Evolutionary conservation across 345 rosid species (phyloP).

Genomic region (Passiflora organensis): DNA sequence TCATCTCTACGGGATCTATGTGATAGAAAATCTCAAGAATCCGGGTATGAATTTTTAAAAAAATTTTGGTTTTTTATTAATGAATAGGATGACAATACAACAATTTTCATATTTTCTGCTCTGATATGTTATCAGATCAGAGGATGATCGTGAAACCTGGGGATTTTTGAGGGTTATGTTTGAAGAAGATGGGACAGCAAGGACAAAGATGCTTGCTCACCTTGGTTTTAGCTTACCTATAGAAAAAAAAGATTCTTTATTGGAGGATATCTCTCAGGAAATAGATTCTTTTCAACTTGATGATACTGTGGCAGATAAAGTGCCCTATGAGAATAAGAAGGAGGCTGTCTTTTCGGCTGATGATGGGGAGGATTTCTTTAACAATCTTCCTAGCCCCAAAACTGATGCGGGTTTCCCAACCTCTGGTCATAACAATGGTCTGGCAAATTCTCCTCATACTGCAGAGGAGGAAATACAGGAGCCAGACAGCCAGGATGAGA

Average conservation of each 20-base stretch:
- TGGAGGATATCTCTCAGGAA: conserved; percentile 47
- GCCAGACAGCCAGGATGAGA: conserved; percentile 51
- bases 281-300: conserved; percentile 47
- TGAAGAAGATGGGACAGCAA: conserved; percentile 89
- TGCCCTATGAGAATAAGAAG: conserved; percentile 36
- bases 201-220: conserved; percentile 81
- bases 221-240: conserved; percentile 80
- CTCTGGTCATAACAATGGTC: conserved; percentile 42
- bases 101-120: conserved; percentile 25
- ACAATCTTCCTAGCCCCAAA: conserved; percentile 90
- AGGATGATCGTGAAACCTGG: conserved; percentile 93
- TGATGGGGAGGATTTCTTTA: conserved; percentile 95
- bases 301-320: conserved; percentile 40
- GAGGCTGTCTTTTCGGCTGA: conserved; percentile 51
- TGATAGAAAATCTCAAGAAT: conserved; percentile 74
- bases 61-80: neutral
- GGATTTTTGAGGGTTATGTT: conserved; percentile 82
- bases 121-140: conserved; percentile 41
- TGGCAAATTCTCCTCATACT: conserved; percentile 32
- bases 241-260: conserved; percentile 42
- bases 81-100: conserved; percentile 31
- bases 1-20: conserved; percentile 65
- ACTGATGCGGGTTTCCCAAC: conserved; percentile 66
- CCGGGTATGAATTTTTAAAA: conserved; percentile 53
- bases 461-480: conserved; percentile 44